phyloP scores from a whole-genome alignment of 805 yeast genomes.

The Metschnikowia aberdeeniae region DNA sequence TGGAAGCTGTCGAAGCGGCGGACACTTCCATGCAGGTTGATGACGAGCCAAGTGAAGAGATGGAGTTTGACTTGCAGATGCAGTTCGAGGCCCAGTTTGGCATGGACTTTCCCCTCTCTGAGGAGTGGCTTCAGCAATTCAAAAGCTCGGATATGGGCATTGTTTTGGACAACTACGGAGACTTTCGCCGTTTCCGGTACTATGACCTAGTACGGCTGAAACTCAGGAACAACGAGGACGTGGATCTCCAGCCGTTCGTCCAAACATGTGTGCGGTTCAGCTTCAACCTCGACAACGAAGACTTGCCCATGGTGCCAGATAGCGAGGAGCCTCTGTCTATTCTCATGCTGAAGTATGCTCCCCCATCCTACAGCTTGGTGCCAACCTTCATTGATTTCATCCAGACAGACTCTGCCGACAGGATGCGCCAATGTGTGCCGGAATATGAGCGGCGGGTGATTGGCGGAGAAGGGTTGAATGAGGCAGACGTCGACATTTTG shows the following conservation, averaged over 20 bases:
- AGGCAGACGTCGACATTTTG: conserved; percentile 1
- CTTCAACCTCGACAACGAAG: background rate
- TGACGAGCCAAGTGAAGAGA: background rate
- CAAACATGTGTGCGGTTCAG: background rate
- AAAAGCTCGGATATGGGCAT: conserved; percentile 2
- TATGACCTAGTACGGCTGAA: conserved; percentile 11
- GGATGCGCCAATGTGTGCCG: background rate
- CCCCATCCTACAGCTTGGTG: background rate
- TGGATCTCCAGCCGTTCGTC: background rate
- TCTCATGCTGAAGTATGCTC: background rate
- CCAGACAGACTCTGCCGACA: background rate
- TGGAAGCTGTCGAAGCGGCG: background rate
- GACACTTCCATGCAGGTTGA: background rate
- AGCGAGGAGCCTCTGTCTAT: background rate
- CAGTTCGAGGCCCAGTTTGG: conserved; percentile 2
- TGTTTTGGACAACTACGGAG: conserved; percentile 4
- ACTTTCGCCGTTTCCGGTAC: conserved; percentile 13
- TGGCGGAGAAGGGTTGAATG: background rate
- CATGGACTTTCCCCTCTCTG: conserved; percentile 1
- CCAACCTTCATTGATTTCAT: background rate
- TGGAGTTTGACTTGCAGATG: background rate
- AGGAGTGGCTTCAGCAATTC: conserved; percentile 1
- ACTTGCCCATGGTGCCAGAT: background rate
- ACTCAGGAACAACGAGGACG: background rate
- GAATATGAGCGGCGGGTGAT: background rate